Evolutionary conservation across 2,329 filamentous ascomycete genomes (phyloP).

Genomic region (Fusarium nisikadoi): DNA sequence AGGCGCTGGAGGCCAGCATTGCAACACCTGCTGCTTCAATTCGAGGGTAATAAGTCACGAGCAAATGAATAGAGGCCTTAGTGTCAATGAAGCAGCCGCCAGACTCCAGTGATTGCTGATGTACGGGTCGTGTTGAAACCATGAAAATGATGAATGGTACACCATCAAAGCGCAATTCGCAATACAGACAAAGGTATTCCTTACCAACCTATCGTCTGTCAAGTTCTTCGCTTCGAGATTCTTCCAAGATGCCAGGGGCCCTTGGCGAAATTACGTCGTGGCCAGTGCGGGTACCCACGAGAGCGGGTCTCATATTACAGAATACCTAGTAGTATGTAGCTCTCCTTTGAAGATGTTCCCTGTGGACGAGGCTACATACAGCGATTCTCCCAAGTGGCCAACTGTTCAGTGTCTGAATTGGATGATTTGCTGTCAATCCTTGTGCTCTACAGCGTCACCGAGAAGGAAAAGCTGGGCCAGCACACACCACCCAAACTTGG

Average conservation of each 20-base stretch:
- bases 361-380: slow-evolving; percentile 12
- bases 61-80: not conserved
- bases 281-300: slow-evolving; percentile 39
- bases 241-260: slow-evolving; percentile 26
- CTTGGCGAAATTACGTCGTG: slow-evolving; percentile 45
- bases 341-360: slow-evolving; percentile 5
- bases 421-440: slow-evolving; percentile 14
- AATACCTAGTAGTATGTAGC: not conserved
- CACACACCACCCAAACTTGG: slow-evolving; percentile 17
- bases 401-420: slow-evolving; percentile 11
- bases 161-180: not conserved
- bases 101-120: not conserved
- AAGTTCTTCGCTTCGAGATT: slow-evolving; percentile 22
- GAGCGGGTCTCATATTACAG: slow-evolving; percentile 46
- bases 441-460: slow-evolving; percentile 2
- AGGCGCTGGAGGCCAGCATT: not conserved
- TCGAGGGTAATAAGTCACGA: slow-evolving; percentile 5
- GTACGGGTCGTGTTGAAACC: slow-evolving; percentile 19
- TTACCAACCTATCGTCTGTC: slow-evolving; percentile 5
- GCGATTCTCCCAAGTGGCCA: slow-evolving; percentile 22
- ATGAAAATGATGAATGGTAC: not conserved
- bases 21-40: not conserved
- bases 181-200: slow-evolving; percentile 3
- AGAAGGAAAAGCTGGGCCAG: slow-evolving; percentile 12
- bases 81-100: slow-evolving; percentile 38